Base-by-base conservation (phyloP, 2,329 filamentous ascomycete species). In the Rhynchosporium graminicola region DNA sequence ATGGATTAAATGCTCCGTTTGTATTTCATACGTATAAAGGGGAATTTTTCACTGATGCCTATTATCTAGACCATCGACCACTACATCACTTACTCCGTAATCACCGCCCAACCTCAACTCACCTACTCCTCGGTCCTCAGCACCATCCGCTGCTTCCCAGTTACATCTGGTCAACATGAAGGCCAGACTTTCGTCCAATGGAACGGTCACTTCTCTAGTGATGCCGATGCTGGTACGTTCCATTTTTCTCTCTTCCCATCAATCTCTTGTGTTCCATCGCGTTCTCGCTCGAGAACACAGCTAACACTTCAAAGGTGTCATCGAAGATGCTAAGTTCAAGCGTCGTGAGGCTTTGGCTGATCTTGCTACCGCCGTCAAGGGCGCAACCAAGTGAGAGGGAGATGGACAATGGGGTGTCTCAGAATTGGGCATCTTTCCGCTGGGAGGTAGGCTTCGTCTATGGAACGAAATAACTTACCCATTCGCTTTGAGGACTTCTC, bases 291-390 rank as follows among this genome's bases (percentile, higher is more conserved):
- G 3, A n/a, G 38, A 60, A 2, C 15, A 5, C 29, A 57, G 33
- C 42, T 52, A 48, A 58, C 31, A 48, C 5, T 45, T 26, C 38
- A 46, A 63, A 89, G 87, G 82, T 69, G 87, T 90, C 63, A 89
- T 91, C 67, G 84, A 88, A 75, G 88, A 91, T 73, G 88, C 87
- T 71, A 89, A 88, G 79, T 91, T 87, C 82, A 91, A 91, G 83
- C 87, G 88, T 65, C 85, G 85, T 57, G 88, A 90, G 74, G 87
- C 87, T 56, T 80, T 91, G 43, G 83, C 84, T 55, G 87, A 89
- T 70, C 80, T 90, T 45, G 86, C 83, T 62, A 80, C 81, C 70
- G 80, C 76, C 38, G 66, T 66, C 38, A 59, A 51, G 57, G 52
- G 29, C 15, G 36, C 57, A 6, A 26, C 57, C 6, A 59, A 59